phyloP scores from a whole-genome alignment of 768 basidiomycete genomes.

The Trametes cinnabarina region DNA sequence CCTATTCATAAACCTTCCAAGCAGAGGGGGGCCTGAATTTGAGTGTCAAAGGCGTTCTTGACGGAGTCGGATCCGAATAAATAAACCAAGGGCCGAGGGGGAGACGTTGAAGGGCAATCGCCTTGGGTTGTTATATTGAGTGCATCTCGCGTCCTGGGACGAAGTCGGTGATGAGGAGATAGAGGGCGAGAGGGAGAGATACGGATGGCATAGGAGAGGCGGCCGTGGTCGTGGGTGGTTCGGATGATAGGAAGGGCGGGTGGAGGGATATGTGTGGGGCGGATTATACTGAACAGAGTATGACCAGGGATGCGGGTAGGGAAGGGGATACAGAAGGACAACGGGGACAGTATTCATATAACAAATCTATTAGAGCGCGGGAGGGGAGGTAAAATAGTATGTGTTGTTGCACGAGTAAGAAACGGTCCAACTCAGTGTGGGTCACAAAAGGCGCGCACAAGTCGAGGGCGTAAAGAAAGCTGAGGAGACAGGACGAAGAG shows the following conservation, averaged over 20 bases:
- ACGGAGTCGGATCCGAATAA: background rate
- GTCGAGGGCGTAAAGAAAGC: background rate
- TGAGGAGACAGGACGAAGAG: background rate
- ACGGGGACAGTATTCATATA: background rate
- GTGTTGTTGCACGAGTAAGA: too few species aligned
- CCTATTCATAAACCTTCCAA: too few species aligned
- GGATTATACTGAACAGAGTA: background rate
- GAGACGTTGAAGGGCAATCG: background rate
- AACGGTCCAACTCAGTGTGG: constrained; percentile 10
- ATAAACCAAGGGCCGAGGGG: background rate
- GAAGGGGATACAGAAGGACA: background rate
- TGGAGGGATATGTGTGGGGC: background rate
- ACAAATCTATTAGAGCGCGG: constrained; percentile 6
- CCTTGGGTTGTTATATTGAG: background rate
- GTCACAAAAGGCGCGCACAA: background rate
- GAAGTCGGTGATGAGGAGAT: background rate
- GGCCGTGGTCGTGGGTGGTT: background rate
- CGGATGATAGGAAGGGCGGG: background rate
- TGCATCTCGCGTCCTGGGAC: background rate
- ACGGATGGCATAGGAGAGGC: background rate
- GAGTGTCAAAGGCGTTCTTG: too few species aligned
- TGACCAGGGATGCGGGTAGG: background rate
- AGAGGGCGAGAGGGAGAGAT: background rate
- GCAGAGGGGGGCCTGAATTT: too few species aligned
- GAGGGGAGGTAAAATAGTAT: constrained; percentile 4